Evolutionary conservation across 2,329 filamentous ascomycete genomes (phyloP).

Genomic region (Xenoacremonium recifei): DNA sequence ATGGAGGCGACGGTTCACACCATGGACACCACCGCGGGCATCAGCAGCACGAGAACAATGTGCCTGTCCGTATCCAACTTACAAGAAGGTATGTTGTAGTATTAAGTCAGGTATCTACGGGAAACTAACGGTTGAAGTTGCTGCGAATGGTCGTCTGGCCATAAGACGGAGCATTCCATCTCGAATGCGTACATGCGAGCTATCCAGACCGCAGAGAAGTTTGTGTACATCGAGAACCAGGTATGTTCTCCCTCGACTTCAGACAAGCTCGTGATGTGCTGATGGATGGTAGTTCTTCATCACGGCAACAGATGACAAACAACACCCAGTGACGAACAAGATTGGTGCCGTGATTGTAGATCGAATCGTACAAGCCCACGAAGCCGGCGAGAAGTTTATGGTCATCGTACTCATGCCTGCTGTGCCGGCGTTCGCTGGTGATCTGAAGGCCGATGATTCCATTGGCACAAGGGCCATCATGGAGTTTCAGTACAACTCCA

Average conservation of each 20-base stretch:
- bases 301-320: constrained; percentile 69
- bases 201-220: constrained; percentile 68
- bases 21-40: constrained; percentile 12
- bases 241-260: constrained; percentile 25
- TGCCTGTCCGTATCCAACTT: constrained; percentile 46
- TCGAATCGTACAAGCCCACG: constrained; percentile 69
- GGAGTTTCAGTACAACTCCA: constrained; percentile 82
- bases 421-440: constrained; percentile 79
- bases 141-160: constrained; percentile 51
- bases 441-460: constrained; percentile 69
- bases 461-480: constrained; percentile 81
- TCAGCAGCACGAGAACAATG: constrained; percentile 16
- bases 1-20: constrained; percentile 26
- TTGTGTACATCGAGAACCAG: constrained; percentile 78
- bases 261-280: neutral
- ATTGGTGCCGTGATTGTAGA: constrained; percentile 78
- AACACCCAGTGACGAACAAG: constrained; percentile 72
- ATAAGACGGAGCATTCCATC: constrained; percentile 70
- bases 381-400: constrained; percentile 65
- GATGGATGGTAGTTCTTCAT: constrained; percentile 70
- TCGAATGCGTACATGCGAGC: constrained; percentile 78
- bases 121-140: constrained; percentile 33
- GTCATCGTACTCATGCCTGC: constrained; percentile 77
- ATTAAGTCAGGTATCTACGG: neutral
- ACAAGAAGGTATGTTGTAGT: constrained; percentile 41